Evolutionary conservation across 73 alveolate species (phyloP).

Genomic region (Paramecium tetraurelia): DNA sequence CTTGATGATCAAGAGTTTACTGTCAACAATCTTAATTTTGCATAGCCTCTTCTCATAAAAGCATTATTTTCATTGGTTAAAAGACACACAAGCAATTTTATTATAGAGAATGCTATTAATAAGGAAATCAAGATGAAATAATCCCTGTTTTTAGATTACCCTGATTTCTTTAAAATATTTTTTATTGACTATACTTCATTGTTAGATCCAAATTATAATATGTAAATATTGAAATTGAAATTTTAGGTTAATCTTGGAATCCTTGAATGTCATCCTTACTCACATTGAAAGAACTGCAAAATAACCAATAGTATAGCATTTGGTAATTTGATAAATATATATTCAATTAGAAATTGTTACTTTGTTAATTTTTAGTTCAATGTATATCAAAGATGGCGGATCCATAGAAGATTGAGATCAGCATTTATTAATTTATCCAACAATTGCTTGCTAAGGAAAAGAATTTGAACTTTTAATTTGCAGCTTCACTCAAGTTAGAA

Average conservation of each 20-base stretch:
- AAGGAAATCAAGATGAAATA: not conserved
- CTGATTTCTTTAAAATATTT: not conserved
- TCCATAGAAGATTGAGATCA: not conserved
- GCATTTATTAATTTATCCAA: not conserved
- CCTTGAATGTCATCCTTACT: not conserved
- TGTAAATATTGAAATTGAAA: not conserved
- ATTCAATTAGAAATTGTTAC: not conserved
- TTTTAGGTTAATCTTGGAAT: not conserved
- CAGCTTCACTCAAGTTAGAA: not conserved
- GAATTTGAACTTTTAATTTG: not conserved
- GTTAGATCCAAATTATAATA: not conserved
- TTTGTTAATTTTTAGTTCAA: not conserved
- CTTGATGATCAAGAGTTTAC: not conserved
- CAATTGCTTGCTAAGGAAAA: not conserved
- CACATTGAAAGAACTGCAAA: not conserved
- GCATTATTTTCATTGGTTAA: not conserved
- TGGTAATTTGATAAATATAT: not conserved
- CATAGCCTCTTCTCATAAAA: not conserved
- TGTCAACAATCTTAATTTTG: not conserved
- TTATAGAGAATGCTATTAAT: not conserved
- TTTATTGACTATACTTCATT: not conserved
- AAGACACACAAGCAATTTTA: conserved; percentile 12
- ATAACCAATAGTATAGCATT: not conserved
- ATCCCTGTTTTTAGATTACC: not conserved
- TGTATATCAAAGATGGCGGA: not conserved